Conservation (phyloP, 2,329 filamentous ascomycete genomes). For the Colletotrichum sp. region DNA sequence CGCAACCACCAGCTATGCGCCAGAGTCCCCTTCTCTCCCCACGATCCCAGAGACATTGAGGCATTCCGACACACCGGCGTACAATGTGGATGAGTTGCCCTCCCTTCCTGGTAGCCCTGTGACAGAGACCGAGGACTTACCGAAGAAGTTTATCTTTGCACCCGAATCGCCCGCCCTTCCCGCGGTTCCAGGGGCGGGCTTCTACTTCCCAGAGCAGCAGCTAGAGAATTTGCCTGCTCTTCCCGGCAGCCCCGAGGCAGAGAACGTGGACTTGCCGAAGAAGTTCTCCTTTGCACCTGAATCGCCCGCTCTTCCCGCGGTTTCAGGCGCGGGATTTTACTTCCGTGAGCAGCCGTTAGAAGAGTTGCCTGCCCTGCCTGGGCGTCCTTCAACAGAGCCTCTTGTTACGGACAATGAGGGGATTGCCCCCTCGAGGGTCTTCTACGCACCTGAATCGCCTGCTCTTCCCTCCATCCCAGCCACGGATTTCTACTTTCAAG, state of each 20-base stretch:
- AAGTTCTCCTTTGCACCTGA: not conserved
- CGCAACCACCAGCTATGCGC: not conserved
- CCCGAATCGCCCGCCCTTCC: not conserved
- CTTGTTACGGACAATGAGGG: not conserved
- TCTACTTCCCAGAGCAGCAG: not conserved
- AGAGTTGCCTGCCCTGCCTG: slow-evolving; percentile 17
- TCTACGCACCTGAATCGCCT: not conserved
- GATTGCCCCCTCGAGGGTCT: not conserved
- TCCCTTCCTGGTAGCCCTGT: not conserved
- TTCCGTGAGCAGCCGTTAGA: not conserved
- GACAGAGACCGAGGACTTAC: not conserved
- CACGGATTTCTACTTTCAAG: not conserved
- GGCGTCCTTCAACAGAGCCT: slow-evolving; percentile 13
- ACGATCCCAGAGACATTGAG: not conserved
- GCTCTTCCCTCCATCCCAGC: not conserved
- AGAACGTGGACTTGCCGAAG: not conserved
- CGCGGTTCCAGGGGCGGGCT: not conserved
- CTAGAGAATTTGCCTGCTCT: not conserved
- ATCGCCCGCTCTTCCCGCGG: not conserved
- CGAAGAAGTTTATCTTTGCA: not conserved
- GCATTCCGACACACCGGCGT: not conserved
- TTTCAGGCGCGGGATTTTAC: not conserved
- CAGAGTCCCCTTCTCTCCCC: not conserved
- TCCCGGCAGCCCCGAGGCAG: not conserved
- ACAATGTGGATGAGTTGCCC: not conserved